phyloP scores from a whole-genome alignment of 805 yeast genomes.

The Saccharomycodes ludwigii region DNA sequence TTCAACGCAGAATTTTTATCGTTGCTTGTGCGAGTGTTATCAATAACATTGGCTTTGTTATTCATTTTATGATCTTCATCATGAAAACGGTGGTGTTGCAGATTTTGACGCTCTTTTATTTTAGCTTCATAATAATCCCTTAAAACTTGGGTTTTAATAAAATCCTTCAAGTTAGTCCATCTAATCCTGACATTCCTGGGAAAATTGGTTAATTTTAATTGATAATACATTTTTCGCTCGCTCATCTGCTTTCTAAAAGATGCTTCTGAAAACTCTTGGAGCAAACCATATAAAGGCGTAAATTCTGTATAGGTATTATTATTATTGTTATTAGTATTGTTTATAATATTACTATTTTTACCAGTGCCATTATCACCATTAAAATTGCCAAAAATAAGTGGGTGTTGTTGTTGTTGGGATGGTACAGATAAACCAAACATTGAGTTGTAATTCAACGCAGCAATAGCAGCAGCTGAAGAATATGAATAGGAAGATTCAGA shows the following conservation, averaged over 20 bases:
- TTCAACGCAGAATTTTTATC: neutral
- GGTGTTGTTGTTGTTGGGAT: neutral
- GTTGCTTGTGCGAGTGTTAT: neutral
- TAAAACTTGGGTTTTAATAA: constrained; percentile 15
- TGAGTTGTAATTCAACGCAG: too few relatives aligned
- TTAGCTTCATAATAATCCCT: too few relatives aligned
- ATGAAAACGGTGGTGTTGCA: constrained; percentile 12
- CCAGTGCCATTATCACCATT: constrained; percentile 1
- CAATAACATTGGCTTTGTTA: too few relatives aligned
- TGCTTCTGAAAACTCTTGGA: constrained; percentile 9
- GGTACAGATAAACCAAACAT: neutral
- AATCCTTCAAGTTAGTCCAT: constrained; percentile 29
- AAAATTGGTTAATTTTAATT: constrained; percentile 18
- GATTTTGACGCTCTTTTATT: too few relatives aligned
- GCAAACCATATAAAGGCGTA: neutral
- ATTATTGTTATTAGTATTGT: too few relatives aligned
- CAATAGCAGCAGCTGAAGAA: neutral
- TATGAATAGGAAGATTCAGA: too few relatives aligned
- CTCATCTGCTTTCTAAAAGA: constrained; percentile 25
- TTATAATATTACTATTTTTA: neutral
- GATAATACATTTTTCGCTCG: constrained; percentile 21
- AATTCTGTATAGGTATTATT: constrained; percentile 1
- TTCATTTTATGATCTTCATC: too few relatives aligned
- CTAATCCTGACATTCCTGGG: constrained; percentile 21
- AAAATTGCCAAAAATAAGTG: constrained; percentile 1